A percentile compares a stretch with the other conserved stretches of the same genome.
Conservation (phyloP, 495 filamentous ascomycete species). For the Podospora tetraspora region DNA sequence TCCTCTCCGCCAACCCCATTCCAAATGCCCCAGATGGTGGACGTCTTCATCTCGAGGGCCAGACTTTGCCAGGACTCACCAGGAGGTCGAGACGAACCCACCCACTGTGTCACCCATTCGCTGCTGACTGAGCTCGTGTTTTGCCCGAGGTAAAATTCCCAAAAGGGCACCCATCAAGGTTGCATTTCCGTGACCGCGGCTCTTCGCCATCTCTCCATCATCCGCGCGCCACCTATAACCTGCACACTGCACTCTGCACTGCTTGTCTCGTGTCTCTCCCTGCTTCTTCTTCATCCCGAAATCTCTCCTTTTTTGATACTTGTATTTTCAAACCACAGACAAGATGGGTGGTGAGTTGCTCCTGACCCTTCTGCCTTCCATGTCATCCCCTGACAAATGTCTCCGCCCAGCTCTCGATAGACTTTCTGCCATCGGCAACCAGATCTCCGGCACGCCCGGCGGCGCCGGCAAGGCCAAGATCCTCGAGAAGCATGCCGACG, state of each 20-base stretch:
- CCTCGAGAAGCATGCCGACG: conserved; percentile 47
- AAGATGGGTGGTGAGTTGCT: conserved; percentile 32
- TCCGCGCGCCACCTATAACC: neutral
- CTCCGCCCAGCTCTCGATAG: conserved; percentile 38
- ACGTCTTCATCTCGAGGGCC: neutral
- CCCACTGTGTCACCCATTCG: neutral
- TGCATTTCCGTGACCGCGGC: neutral
- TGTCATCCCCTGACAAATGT: conserved; percentile 13
- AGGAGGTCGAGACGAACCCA: no score
- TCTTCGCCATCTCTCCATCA: neutral
- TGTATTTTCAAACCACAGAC: conserved; percentile 1
- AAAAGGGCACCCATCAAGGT: neutral
- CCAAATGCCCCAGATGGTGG: neutral
- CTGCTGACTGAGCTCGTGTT: neutral
- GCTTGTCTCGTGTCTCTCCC: neutral
- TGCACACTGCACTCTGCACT: neutral
- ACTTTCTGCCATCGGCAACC: conserved; percentile 42
- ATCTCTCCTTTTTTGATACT: neutral
- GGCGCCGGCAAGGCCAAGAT: conserved; percentile 39
- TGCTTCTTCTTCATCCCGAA: neutral
- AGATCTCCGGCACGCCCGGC: conserved; percentile 34
- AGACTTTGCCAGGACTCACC: neutral
- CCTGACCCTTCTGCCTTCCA: neutral
- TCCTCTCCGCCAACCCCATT: conserved; percentile 4
- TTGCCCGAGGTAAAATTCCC: neutral